A percentile compares a stretch with the other conserved stretches of the same genome.
These are phyloP conservation scores for Tolypocladium ophioglossoides DNA, from an alignment of 2,329 filamentous ascomycete genomes.

Conservation along the genomic window DNA sequence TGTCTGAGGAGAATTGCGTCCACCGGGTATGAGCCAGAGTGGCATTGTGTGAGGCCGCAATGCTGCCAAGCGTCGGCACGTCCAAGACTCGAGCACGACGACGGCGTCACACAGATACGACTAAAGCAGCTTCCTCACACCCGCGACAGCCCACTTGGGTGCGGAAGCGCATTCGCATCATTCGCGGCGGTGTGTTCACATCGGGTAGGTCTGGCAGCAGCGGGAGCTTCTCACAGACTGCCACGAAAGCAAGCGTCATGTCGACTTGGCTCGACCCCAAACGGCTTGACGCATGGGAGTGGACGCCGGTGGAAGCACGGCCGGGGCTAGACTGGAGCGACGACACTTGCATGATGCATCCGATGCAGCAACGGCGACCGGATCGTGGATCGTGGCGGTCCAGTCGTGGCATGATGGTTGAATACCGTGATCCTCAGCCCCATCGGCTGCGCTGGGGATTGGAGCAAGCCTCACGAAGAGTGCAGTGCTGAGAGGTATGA, in stretches of 20 bases:
- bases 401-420: background rate
- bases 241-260: conserved; percentile 26
- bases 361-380: background rate
- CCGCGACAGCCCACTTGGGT: background rate
- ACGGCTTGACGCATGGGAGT: conserved; percentile 13
- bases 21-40: background rate
- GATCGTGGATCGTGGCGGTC: background rate
- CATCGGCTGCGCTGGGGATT: background rate
- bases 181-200: background rate
- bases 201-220: background rate
- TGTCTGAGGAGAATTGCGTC: background rate
- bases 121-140: background rate
- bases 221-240: conserved; percentile 15
- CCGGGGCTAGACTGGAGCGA: conserved; percentile 3
- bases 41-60: background rate
- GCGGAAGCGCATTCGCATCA: background rate
- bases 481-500: background rate
- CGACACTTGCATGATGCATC: conserved; percentile 17
- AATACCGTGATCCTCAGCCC: background rate
- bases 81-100: background rate
- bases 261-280: conserved; percentile 16
- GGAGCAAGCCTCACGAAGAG: background rate
- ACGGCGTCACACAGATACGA: background rate
- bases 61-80: background rate
- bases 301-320: conserved; percentile 1